Evolutionary conservation across 2,329 filamentous ascomycete genomes (phyloP).

Genomic region (Pyricularia sp.): DNA sequence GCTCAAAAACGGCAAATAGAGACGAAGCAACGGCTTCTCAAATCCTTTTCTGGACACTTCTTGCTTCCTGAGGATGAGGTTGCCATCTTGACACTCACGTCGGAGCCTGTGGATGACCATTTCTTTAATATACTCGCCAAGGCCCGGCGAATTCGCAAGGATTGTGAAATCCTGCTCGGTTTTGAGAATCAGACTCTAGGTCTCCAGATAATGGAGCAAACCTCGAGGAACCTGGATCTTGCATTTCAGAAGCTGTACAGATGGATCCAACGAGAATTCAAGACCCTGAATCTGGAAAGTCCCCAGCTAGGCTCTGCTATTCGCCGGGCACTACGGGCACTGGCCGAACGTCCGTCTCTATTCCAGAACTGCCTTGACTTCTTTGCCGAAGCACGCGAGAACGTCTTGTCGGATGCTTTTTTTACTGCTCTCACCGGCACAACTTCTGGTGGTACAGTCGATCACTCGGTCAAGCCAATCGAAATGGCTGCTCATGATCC

Average conservation of each 20-base stretch:
- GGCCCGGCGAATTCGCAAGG: conserved; percentile 75
- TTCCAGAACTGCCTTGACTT: conserved; percentile 91
- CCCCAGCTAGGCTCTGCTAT: conserved; percentile 83
- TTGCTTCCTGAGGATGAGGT: conserved; percentile 71
- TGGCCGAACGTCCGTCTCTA: conserved; percentile 77
- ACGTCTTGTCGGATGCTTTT: conserved; percentile 78
- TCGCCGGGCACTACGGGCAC: conserved; percentile 66
- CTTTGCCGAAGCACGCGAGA: conserved; percentile 81
- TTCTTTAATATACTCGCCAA: conserved; percentile 71
- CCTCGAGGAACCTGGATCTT: conserved; percentile 70
- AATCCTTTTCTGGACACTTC: conserved; percentile 71
- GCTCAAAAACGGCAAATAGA: conserved; percentile 61
- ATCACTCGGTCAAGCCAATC: conserved; percentile 68
- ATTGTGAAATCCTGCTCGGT: conserved; percentile 79
- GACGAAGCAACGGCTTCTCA: conserved; percentile 64
- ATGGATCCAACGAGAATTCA: conserved; percentile 92
- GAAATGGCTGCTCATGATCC: conserved; percentile 88
- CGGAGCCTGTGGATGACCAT: conserved; percentile 69
- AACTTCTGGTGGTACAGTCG: conserved; percentile 36
- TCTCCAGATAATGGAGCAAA: conserved; percentile 82
- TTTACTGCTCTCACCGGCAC: conserved; percentile 74
- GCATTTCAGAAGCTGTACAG: conserved; percentile 93
- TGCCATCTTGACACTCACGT: conserved; percentile 59
- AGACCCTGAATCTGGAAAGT: conserved; percentile 82
- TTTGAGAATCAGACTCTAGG: conserved; percentile 82